These are phyloP conservation scores for Rhododendron molle DNA, from an alignment of 148 eudicot species.

Conservation along the genomic window DNA sequence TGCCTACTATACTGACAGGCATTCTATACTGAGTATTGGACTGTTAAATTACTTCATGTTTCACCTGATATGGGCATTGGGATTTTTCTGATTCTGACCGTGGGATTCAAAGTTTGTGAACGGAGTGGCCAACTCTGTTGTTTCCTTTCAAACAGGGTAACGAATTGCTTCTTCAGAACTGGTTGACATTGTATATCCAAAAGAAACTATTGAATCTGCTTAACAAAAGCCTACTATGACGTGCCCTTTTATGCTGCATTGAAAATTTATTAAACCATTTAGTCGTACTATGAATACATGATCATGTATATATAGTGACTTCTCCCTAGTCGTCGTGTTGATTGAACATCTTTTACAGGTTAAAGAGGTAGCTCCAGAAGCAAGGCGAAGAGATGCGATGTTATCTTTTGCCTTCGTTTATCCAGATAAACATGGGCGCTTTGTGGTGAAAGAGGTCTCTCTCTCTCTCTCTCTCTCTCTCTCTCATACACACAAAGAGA, in stretches of 20 bases:
- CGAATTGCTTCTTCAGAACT: background rate
- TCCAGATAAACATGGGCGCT: slow-evolving; percentile 61
- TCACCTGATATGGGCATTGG: background rate
- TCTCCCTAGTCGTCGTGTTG: background rate
- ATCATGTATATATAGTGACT: background rate
- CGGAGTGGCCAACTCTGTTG: background rate
- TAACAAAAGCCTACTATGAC: background rate
- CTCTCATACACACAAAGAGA: background rate
- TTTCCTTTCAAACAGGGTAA: background rate
- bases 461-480: slow-evolving; percentile 10
- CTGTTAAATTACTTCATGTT: background rate
- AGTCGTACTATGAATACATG: background rate
- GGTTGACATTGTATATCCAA: background rate
- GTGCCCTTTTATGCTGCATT: background rate
- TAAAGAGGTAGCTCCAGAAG: slow-evolving; percentile 79
- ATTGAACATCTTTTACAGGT: slow-evolving; percentile 40
- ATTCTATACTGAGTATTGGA: background rate
- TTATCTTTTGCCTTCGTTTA: slow-evolving; percentile 80
- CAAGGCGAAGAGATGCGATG: slow-evolving; percentile 56
- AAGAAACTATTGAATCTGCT: background rate
- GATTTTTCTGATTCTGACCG: background rate
- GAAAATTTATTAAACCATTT: background rate
- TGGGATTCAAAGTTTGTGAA: background rate
- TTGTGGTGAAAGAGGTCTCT: slow-evolving; percentile 53
- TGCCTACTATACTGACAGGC: background rate